These are phyloP conservation scores for Colletotrichum tropicale DNA, from an alignment of 2,329 filamentous ascomycete species.

Conservation along the genomic window DNA sequence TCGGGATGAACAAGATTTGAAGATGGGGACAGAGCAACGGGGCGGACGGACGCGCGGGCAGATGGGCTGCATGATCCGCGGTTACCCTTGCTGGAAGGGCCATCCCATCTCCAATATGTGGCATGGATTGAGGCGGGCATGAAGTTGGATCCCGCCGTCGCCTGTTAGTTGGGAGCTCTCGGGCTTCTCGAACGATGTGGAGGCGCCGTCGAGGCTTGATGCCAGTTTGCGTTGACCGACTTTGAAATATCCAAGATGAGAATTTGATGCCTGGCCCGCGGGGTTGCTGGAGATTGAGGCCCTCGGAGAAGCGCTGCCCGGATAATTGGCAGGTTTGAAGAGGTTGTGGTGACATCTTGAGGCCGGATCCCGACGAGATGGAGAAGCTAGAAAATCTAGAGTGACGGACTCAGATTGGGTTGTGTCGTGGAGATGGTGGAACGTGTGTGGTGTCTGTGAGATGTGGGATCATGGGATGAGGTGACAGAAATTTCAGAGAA, in stretches of 20 bases:
- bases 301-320: not conserved
- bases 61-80: conserved; percentile 2
- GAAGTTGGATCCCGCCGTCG: not conserved
- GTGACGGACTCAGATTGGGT: not conserved
- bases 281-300: not conserved
- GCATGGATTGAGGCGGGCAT: conserved; percentile 1
- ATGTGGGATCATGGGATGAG: not conserved
- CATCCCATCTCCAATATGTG: not conserved
- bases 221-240: not conserved
- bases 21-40: not conserved
- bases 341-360: not conserved
- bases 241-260: not conserved
- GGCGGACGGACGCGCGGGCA: not conserved
- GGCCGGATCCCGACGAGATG: not conserved
- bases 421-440: not conserved
- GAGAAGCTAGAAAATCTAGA: not conserved
- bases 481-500: not conserved
- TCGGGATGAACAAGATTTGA: not conserved
- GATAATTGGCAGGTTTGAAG: not conserved
- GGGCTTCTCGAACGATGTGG: conserved; percentile 6
- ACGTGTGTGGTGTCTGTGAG: not conserved
- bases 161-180: not conserved
- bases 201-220: conserved; percentile 3
- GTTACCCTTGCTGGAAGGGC: not conserved
- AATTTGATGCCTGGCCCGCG: not conserved